Evolutionary conservation across 345 rosid genomes (phyloP).

Genomic region (Lepidium didymum): DNA sequence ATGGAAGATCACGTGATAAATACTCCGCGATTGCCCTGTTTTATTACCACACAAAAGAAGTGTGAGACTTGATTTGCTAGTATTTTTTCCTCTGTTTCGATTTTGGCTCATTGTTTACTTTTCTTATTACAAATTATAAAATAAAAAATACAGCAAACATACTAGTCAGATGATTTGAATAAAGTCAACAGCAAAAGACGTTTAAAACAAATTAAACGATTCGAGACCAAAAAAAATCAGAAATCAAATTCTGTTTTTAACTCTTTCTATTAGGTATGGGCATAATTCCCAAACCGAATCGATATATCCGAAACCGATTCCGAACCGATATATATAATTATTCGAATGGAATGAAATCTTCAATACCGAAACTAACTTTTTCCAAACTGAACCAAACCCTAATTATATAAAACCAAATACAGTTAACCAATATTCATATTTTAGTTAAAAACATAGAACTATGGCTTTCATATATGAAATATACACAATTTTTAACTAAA

Average conservation of each 20-base stretch:
- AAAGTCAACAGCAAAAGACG: background rate
- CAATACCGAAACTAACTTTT: too few species aligned
- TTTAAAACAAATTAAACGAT: background rate
- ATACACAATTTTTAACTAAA: too few species aligned
- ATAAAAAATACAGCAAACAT: background rate
- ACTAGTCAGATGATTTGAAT: background rate
- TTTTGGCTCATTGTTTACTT: background rate
- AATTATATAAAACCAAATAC: too few species aligned
- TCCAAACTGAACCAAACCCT: too few species aligned
- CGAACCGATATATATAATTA: too few species aligned
- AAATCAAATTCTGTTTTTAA: background rate
- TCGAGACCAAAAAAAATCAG: background rate
- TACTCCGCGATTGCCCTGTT: slow-evolving; percentile 77
- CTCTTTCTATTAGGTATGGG: background rate
- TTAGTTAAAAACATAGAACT: too few species aligned
- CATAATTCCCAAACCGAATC: too few species aligned
- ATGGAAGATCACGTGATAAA: slow-evolving; percentile 76
- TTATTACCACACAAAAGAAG: background rate
- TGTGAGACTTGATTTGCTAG: slow-evolving; percentile 2
- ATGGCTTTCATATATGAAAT: too few species aligned
- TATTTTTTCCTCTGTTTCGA: background rate
- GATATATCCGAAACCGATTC: too few species aligned
- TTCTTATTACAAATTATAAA: background rate
- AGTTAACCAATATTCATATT: too few species aligned
- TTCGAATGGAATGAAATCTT: too few species aligned